Evolutionary conservation across 768 basidiomycete genomes (phyloP), one percentile per base, ranked within the genome.

Genomic region (Termitomyces sp.): DNA sequence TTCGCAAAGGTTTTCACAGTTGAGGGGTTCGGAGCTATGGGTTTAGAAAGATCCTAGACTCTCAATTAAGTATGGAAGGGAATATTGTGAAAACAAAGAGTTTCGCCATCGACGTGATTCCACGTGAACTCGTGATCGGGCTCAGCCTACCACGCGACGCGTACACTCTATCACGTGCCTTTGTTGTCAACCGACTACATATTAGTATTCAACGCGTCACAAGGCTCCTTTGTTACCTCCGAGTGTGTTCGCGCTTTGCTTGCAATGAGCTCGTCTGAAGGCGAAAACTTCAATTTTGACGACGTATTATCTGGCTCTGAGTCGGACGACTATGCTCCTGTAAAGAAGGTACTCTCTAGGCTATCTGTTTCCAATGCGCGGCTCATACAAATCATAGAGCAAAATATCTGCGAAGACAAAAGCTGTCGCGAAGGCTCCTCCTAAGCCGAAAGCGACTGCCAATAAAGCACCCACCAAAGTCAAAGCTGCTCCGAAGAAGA

Each of bases 261-360:
- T 44, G 69, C 63, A 56, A 91, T 91, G 90, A 88, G 85, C 72
- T 88, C 87, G 56, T 88, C 88, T 12, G 88, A 87, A 68, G 81
- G 72, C 53, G 90, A 92, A 72, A 82, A 79, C 63, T 91, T 86
- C 53, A 82, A 85, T 62, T 64, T 88, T 51, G 80, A 84, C 61
- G 70, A 80, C 64, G 63, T 82, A 28, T 86, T 82, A 28, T 86
- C 85, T 52, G 83, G 74, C 4, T 82, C 80, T 30, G 90, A 88
- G 55, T 89, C 86, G 16, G 90, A 91, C 0, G 84, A 78, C 66
- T 90, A 84, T 68, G 79, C 77, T 28, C 87, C 88, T 5, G 76
- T 79, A 18, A 87, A 85, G 79, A 84, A 84, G 74, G 76, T 76
- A 50, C 48, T 74, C 69, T 35, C 30, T 38, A 43, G 30, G 16